Evolutionary conservation across 129 eudicot genomes (phyloP), one percentile per base, ranked within the genome.

Genomic region (Helichrysum umbraculigerum): DNA sequence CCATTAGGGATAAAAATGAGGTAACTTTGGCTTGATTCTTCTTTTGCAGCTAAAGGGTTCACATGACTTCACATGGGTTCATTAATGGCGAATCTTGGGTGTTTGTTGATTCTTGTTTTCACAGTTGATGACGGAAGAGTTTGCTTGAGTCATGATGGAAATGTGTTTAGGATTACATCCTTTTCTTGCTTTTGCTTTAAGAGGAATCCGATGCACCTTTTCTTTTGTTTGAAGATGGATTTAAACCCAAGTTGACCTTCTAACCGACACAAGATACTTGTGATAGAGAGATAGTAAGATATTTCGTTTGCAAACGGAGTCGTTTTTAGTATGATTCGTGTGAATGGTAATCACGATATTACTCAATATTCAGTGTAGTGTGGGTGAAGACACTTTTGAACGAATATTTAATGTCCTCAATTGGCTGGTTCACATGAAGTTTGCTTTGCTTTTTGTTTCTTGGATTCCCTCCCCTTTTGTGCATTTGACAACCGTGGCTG

Each of bases 41-140:
- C 37, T 74, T 71, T 44, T 78, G 41, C 71, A 77, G 70, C n/a
- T n/a, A n/a, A 76, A 62, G 72, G 56, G 33, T 66, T 74, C 83
- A 80, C 79, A 80, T 57, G 74, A 39, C 63, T 73, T 29, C 79
- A 73, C 83, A 80, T 73, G 83, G 79, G 50, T 73, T 73, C 79
- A 73, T 66, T 80, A 59, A 78, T 78, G 76, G 52, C 5, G 22
- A 69, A 44, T 42, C 56, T 68, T 39, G 56, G 34, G 56, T 76
- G 57, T 16, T 17, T 42, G 21, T 64, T 64, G 66, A 65, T n/a
- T 51, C 39, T 68, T 32, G 17, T 17, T 35, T 77, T 67, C 29
- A 34, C 4, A 29, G 29, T 68, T 21, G 11, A 32, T 54, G n/a
- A 66, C 66, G 63, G 30, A 73, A 73, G 28, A 16, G 77, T 62